Evolutionary conservation across 2,329 filamentous ascomycete genomes (phyloP), one percentile per base, ranked within the genome.

Genomic region (Pleurostoma richardsiae): DNA sequence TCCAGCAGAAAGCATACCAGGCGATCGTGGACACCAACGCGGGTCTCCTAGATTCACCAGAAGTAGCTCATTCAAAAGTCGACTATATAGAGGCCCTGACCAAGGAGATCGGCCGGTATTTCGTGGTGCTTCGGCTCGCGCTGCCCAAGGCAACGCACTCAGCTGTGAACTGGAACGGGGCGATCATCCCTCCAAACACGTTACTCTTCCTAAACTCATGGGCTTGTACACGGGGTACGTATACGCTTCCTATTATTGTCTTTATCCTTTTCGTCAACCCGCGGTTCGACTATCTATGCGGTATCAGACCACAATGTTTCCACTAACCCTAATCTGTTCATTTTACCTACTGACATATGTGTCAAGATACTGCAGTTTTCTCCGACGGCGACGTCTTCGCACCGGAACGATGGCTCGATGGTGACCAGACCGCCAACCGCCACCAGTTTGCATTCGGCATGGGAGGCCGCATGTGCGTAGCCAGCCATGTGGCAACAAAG

Each of bases 161-260:
- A 53, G 74, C 78, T 49, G 81, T 84, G 44, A 66, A 69, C 41
- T 83, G 73, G 64, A 69, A 79, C 31, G 73, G 75, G 30, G 66
- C 71, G 0, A 67, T 67, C 6, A 82, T 85, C 29, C 82, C 81
- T 1, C 71, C 79, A 1, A 79, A 79, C 3, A 83, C 79, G 0
- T 80, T 77, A 4, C 83, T 84, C 56, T 83, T 83, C 61, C 80
- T 84, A 69, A 85, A 76, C 56, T 79, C 81, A 11, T 84, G 42
- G 44, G 49, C 49, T 3, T 52, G 49, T n/a, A 50, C 49, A 29
- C 36, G 44, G 28, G 49, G 49, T 49, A 8, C 6, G 46, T 40
- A 8, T 3, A 30, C 5, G 8, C 6, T 10, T 4, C 26, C 19
- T 19, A 19, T 19, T 28, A 7, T 4, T 6, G 19, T 19, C 19